phyloP scores from a whole-genome alignment of 2,329 filamentous ascomycete genomes.

The Sporothrix curviconia region DNA sequence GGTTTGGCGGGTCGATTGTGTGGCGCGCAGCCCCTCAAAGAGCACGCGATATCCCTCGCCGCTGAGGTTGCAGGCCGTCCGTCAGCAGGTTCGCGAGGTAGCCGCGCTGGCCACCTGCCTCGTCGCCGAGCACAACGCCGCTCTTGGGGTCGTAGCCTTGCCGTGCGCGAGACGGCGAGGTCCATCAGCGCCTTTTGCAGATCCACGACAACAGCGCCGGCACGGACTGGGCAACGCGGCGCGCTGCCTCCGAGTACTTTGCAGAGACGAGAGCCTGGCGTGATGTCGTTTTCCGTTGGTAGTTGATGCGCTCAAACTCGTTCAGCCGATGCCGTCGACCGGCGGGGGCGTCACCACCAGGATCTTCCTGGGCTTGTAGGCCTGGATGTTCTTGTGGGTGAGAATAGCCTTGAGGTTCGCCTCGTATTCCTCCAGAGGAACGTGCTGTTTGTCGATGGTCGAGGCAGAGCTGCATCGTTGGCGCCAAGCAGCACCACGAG shows the following conservation, averaged over 20 bases:
- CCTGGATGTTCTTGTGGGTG: conserved; percentile 60
- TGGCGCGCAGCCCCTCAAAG: conserved; percentile 40
- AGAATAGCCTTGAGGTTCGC: conserved; percentile 66
- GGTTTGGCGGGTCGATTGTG: conserved; percentile 42
- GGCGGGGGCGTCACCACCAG: conserved; percentile 79
- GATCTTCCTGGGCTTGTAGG: conserved; percentile 66
- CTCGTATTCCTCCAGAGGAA: conserved; percentile 69
- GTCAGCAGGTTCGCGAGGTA: conserved; percentile 47
- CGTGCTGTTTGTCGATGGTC: conserved; percentile 61
- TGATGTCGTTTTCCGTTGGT: conserved; percentile 38
- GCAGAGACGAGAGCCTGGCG: conserved; percentile 44
- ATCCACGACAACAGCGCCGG: conserved; percentile 64
- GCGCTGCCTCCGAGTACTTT: conserved; percentile 52
- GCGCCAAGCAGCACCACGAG: conserved; percentile 77
- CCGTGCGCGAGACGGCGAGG: conserved; percentile 53
- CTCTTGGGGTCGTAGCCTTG: conserved; percentile 45
- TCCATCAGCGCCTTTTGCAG: conserved; percentile 74
- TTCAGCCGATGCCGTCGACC: conserved; percentile 66
- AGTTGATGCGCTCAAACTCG: conserved; percentile 36
- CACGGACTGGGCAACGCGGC: conserved; percentile 62
- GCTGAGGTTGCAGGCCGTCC: conserved; percentile 53
- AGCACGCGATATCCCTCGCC: conserved; percentile 48
- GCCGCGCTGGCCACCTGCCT: conserved; percentile 43
- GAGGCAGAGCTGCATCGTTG: conserved; percentile 73
- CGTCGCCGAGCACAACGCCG: conserved; percentile 44